phyloP scores from a whole-genome alignment of 371 early-diverging fungal genomes.

The Rhizoclosmatium hyalinum region DNA sequence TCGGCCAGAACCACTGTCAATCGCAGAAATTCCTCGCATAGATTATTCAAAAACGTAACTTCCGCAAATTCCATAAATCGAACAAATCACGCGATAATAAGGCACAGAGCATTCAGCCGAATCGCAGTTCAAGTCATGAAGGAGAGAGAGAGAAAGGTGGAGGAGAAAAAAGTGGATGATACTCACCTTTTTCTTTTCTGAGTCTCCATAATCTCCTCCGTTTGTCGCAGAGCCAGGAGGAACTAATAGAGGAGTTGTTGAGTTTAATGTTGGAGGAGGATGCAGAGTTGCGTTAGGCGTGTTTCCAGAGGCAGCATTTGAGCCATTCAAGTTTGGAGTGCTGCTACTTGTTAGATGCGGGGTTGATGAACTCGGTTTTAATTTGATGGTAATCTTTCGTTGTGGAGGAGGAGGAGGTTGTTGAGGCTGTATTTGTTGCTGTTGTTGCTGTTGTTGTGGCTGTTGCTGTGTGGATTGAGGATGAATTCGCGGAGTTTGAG shows the following conservation, averaged over 20 bases:
- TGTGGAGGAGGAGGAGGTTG: too few species aligned
- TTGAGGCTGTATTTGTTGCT: too few species aligned
- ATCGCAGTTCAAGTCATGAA: neutral
- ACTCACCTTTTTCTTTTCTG: constrained; percentile 8
- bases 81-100: neutral
- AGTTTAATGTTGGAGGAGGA: neutral
- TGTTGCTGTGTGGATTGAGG: neutral
- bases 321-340: too few species aligned
- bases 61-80: neutral
- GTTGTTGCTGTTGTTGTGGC: too few species aligned
- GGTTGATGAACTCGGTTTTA: too few species aligned
- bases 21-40: neutral
- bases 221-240: neutral
- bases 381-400: too few species aligned
- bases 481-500: neutral
- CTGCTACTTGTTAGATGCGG: too few species aligned
- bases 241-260: neutral
- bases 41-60: neutral
- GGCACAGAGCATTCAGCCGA: neutral
- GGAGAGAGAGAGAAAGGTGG: neutral
- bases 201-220: neutral
- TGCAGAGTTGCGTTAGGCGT: neutral
- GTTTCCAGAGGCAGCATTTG: neutral
- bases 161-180: neutral
- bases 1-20: too few species aligned